Percentiles rank a stretch among this genome's conserved stretches.
Conservation (phyloP, 345 rosid species). For the Cardamine chenopodiifolia region DNA sequence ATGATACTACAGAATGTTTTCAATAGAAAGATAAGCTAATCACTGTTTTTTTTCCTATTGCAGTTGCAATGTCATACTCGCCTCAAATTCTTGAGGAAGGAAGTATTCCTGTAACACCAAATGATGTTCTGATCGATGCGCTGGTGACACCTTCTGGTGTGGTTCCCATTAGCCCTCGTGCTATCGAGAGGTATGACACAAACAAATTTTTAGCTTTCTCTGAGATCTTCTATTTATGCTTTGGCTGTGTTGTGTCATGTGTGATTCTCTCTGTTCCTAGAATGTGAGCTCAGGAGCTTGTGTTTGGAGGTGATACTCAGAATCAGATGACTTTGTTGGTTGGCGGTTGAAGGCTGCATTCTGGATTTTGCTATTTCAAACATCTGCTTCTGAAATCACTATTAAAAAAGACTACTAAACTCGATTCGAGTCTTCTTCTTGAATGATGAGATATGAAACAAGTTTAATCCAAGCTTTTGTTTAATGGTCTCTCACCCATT, state of each 20-base stretch:
- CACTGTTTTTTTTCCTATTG: conserved; percentile 25
- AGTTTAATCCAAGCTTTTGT: background rate
- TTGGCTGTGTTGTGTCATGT: conserved; percentile 11
- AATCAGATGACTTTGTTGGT: conserved; percentile 5
- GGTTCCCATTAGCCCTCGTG: conserved; percentile 59
- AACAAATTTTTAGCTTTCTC: conserved; percentile 19
- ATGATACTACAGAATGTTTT: background rate
- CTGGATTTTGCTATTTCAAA: conserved; percentile 1
- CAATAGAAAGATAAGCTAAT: conserved; percentile 5
- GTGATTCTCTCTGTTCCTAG: conserved; percentile 25
- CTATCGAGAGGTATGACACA: conserved; percentile 55
- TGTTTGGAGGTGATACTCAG: conserved; percentile 20
- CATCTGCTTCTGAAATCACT: conserved; percentile 14
- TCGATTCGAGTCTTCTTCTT: conserved; percentile 1
- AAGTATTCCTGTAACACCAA: conserved; percentile 60
- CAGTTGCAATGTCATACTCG: conserved; percentile 93
- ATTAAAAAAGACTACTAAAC: background rate
- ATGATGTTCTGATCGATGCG: conserved; percentile 73
- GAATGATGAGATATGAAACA: conserved; percentile 22
- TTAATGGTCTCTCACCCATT: background rate
- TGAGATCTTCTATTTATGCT: background rate
- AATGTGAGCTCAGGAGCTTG: conserved; percentile 36
- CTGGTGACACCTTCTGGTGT: conserved; percentile 79
- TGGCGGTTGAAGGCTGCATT: conserved; percentile 8
- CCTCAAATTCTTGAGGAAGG: conserved; percentile 77